Evolutionary conservation across 768 basidiomycete species (phyloP), one percentile per base, ranked within the genome.

Genomic region (Agrocybe pediades): DNA sequence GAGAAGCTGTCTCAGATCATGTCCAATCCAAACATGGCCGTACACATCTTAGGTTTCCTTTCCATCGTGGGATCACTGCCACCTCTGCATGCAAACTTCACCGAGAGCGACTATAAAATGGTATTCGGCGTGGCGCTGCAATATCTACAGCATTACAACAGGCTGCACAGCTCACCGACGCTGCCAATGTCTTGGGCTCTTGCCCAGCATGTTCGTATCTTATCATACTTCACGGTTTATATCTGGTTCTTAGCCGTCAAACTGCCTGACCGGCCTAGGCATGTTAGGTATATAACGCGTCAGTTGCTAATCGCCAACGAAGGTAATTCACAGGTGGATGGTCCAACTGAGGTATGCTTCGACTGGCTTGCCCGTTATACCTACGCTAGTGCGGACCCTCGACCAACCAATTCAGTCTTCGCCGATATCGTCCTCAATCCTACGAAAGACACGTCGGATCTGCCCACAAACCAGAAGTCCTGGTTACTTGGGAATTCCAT

Each of bases 331-430:
- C 78, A 82, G 36, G 75, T 95, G 5, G 97, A 98, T 67, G 92
- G 91, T 55, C 87, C 88, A 23, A 92, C 95, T 0, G 93, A 98
- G 65, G 96, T 98, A 29, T 96, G 93, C 70, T 95, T 98, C 65
- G 97, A 99, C 68, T 98, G 95, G 94, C 79, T 99, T 16, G 89
- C 93, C 9, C 81, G 97, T 16, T 97, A 97, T 66, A 89, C 96
- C 0, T 98, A 95, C 62, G 93, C 88, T 13, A 94, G 89, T 62
- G 93, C 94, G 15, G 95, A 97, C 65, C 95, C 96, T 1, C 84
- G 90, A 15, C 93, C 96, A 2, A 84, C 93, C 1, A 80, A 78
- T 26, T 92, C 92, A 1, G 77, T 87, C 46, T 79, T 98, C 50
- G 83, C 80, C 56, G 89, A 95, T 29, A 83, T 95, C 48, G 78